Evolutionary conservation across 2,329 filamentous ascomycete species (phyloP), one percentile per base, ranked within the genome.

Genomic region (Fusarium nanum): DNA sequence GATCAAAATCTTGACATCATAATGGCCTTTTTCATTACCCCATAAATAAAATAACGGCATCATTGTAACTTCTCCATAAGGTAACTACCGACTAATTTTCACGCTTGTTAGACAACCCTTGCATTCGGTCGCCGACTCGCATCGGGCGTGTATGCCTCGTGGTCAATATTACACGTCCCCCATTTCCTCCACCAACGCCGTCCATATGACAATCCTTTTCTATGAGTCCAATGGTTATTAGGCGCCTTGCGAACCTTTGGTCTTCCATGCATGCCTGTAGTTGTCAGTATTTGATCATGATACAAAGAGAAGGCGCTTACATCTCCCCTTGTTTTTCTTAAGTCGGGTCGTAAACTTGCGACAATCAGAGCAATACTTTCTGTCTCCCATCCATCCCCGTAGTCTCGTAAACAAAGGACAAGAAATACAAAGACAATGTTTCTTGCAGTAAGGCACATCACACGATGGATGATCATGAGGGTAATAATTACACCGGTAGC

Each of bases 171-270:
- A 3, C 42, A 22, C 0, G 63, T 66, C 3, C 63, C 63, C 63
- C 63, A 66, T 66, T 37, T 66, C 6, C 25, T 16, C 63, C 63
- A 66, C 63, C 63, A 66, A 0, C 63, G 55, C 9, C 28, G 16
- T 12, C 63, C 63, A 3, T 66, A 66, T 1, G 61, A 66, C 3
- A n/a, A 0, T 3, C 63, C 61, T 4, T 48, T 55, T 3, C 4
- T 41, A 5, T 13, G 3, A 4, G 46, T 23, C 63, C 63, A 66
- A 2, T 66, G 55, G 16, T 66, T 66, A 1, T 66, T 50, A 6
- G 63, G 61, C 10, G 34, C 5, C 8, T 46, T 60, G 4, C 61
- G 16, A 2, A 48, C 48, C 18, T 41, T 60, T 7, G 5, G 12
- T 18, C 5, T 25, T 12, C 63, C 63, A 6, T 66, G 63, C 13